Evolutionary conservation across 176 grass and related monocot species (phyloP), one percentile per base, ranked within the genome.

Genomic region (Carex parvula): DNA sequence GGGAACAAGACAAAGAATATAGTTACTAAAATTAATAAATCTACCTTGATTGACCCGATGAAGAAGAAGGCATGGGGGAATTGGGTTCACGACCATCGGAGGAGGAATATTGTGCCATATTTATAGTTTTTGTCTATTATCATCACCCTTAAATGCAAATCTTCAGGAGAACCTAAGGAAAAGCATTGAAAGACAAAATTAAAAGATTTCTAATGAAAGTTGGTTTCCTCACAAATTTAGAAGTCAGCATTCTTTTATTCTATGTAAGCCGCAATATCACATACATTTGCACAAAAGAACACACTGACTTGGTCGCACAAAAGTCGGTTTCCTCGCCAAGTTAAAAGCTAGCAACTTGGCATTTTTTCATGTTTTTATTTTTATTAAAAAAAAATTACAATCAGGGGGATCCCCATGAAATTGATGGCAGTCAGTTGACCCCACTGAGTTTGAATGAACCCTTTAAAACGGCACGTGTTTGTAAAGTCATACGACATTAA

Each of bases 1-100:
- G 70, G n/a, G 20, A 52, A 18, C 11, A 75, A 74, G 46, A 20
- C 13, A 50, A 73, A 73, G 8, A 73, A 73, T 44, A 32, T 85
- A 39, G 10, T 76, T 53, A 29, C 20, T 26, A 76, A 69, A 75
- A 74, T 77, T 81, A 71, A 29, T 57, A 61, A 12, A 75, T 48
- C 89, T 98, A 98, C 96, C 96, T 89, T 62, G 93, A 93, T 87
- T 70, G 87, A 84, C 89, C 89, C 84, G 96, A 92, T 18, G 92
- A 95, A 5, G 88, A 86, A 73, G 93, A 95, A 48, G 87, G 87
- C 32, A 74, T 32, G 6, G 92, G 91, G 77, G 93, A 98, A 91
- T 83, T 64, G 26, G 81, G 44, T 54, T 88, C 84, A 12, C 53
- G 92, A 48, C 42, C 81, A 71, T 85, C 84, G 22, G 88, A 73